These are phyloP conservation scores for Garcia nutans DNA, from an alignment of 345 rosid species.

Conservation along the genomic window DNA sequence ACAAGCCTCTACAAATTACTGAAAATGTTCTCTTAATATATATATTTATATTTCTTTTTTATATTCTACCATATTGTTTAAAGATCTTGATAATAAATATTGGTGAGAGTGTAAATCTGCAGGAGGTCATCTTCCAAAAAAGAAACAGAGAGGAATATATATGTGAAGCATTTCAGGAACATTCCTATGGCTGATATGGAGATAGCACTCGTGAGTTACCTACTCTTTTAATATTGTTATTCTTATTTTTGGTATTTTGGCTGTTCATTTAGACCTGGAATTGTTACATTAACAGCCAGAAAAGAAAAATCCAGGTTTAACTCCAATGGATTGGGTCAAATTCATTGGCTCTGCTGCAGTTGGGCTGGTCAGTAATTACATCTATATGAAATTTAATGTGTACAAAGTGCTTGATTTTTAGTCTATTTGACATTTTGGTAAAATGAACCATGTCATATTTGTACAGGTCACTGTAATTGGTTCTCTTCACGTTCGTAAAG, in stretches of 20 bases:
- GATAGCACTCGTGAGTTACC: conserved; percentile 26
- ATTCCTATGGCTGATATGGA: conserved; percentile 39
- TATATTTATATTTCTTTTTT: too few relatives aligned
- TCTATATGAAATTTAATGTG: not conserved
- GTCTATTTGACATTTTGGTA: not conserved
- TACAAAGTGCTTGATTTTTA: not conserved
- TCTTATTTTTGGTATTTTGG: not conserved
- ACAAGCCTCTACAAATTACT: too few relatives aligned
- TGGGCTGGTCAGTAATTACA: conserved; percentile 27
- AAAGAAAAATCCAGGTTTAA: conserved; percentile 32
- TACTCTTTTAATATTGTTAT: too few relatives aligned
- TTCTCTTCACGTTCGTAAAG: conserved; percentile 11
- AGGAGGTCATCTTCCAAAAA: conserved; percentile 19
- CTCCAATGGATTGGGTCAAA: conserved; percentile 35
- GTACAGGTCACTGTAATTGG: conserved; percentile 21
- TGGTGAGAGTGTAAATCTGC: conserved; percentile 3
- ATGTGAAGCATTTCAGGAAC: conserved; percentile 29
- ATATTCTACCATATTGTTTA: too few relatives aligned
- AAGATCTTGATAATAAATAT: not conserved
- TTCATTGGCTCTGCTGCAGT: conserved; percentile 27
- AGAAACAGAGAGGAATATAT: conserved; percentile 18
- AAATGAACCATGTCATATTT: not conserved
- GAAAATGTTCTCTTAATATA: not conserved
- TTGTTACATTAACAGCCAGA: conserved; percentile 24
- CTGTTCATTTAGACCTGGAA: not conserved